Conservation (phyloP, 805 yeast genomes). For the Saturnispora besseyi region DNA sequence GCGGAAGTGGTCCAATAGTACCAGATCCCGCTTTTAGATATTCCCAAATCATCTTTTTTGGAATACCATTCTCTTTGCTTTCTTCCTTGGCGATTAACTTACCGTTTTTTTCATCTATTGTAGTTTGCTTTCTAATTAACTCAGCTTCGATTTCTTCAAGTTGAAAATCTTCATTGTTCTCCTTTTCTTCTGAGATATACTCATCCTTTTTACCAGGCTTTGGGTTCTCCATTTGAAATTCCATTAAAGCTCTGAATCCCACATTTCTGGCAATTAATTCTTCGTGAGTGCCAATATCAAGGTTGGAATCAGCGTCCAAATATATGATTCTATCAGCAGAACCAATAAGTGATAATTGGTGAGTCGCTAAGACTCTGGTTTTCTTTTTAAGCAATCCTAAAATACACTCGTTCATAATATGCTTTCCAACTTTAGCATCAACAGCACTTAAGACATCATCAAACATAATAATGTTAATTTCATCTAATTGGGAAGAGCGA, state of each 20-base stretch:
- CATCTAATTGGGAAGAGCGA: slow-evolving; percentile 25
- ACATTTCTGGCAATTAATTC: slow-evolving; percentile 39
- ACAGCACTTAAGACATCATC: slow-evolving; percentile 83
- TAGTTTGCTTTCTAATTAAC: slow-evolving; percentile 17
- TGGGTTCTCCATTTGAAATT: slow-evolving; percentile 23
- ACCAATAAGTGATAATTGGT: slow-evolving; percentile 62
- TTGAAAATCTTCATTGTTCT: slow-evolving; percentile 24
- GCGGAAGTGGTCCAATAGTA: slow-evolving; percentile 27
- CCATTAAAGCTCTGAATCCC: slow-evolving; percentile 44
- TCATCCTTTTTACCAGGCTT: not conserved
- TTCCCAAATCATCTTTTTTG: slow-evolving; percentile 36
- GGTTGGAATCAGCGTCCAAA: slow-evolving; percentile 51
- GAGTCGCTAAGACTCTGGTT: slow-evolving; percentile 74
- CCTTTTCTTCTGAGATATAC: slow-evolving; percentile 6
- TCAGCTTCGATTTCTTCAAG: slow-evolving; percentile 17
- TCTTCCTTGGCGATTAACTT: slow-evolving; percentile 26
- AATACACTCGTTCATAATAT: slow-evolving; percentile 63
- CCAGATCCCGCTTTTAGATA: slow-evolving; percentile 54
- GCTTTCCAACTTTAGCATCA: slow-evolving; percentile 80
- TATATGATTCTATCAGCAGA: slow-evolving; percentile 62
- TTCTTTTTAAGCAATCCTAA: slow-evolving; percentile 43
- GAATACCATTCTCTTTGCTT: slow-evolving; percentile 30
- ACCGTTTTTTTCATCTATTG: slow-evolving; percentile 26
- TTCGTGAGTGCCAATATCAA: slow-evolving; percentile 50
- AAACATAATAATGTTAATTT: slow-evolving; percentile 55